phyloP scores from a whole-genome alignment of 352 stramenopile species.

The Plasmopara viticola region DNA sequence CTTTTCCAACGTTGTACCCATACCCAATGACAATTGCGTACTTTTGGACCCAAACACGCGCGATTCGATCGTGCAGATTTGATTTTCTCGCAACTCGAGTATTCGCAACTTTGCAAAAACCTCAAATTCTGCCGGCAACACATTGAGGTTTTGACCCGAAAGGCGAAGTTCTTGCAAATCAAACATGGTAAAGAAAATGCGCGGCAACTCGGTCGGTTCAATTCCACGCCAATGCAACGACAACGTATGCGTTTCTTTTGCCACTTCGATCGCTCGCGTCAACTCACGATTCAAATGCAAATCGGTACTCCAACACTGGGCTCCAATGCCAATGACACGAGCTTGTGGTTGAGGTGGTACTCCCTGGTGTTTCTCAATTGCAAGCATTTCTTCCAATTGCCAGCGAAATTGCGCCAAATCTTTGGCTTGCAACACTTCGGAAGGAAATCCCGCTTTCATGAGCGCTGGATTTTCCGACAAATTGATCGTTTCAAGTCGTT shows the following conservation, averaged over 20 bases:
- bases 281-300: constrained; percentile 63
- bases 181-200: constrained; percentile 39
- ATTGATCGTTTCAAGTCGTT: constrained; percentile 37
- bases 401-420: constrained; percentile 42
- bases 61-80: constrained; percentile 37
- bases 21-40: neutral
- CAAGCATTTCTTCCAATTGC: constrained; percentile 49
- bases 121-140: constrained; percentile 33
- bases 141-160: constrained; percentile 45
- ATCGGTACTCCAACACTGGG: constrained; percentile 63
- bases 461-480: constrained; percentile 49
- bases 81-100: constrained; percentile 60
- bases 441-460: constrained; percentile 23
- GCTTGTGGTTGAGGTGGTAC: constrained; percentile 31
- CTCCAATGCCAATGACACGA: constrained; percentile 35
- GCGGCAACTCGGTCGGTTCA: constrained; percentile 33
- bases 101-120: constrained; percentile 37
- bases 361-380: constrained; percentile 31
- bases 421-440: constrained; percentile 37
- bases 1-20: constrained; percentile 31
- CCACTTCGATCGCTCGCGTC: constrained; percentile 28
- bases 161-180: constrained; percentile 49
- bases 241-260: constrained; percentile 32
- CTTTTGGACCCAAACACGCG: constrained; percentile 28
- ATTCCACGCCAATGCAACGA: constrained; percentile 74